Conservation (phyloP, 495 filamentous ascomycete species). For the Neurospora sp. region DNA sequence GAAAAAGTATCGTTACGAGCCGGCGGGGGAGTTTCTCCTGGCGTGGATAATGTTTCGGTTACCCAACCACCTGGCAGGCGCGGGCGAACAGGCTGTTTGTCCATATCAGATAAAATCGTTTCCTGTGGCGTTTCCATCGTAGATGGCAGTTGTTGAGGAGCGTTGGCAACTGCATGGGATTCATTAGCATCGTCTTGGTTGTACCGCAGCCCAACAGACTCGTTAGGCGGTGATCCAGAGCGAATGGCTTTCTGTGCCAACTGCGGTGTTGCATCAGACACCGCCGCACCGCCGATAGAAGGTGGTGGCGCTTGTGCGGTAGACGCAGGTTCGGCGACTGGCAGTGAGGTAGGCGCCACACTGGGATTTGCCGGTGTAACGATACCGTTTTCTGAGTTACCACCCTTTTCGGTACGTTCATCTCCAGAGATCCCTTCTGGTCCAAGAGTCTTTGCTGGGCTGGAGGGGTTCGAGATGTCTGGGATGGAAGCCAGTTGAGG, state of each 20-base stretch:
- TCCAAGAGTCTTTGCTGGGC: background rate
- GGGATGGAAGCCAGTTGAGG: slow-evolving; percentile 2
- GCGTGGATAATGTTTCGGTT: slow-evolving; percentile 40
- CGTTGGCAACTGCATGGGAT: background rate
- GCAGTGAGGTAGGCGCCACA: background rate
- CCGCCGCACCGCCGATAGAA: background rate
- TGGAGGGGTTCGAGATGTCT: background rate
- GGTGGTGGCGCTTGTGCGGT: background rate
- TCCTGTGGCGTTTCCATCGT: slow-evolving; percentile 10
- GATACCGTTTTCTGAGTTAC: background rate
- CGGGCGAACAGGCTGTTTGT: slow-evolving; percentile 41
- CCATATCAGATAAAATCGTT: slow-evolving; percentile 9
- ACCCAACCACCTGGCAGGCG: slow-evolving; percentile 57
- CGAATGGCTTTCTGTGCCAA: background rate
- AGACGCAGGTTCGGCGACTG: background rate
- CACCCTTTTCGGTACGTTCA: background rate
- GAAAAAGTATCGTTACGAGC: slow-evolving; percentile 3
- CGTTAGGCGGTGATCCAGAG: slow-evolving; percentile 2
- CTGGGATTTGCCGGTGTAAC: background rate
- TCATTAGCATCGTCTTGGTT: slow-evolving; percentile 4
- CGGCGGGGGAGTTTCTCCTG: slow-evolving; percentile 16
- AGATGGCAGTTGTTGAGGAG: slow-evolving; percentile 6
- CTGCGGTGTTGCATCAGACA: slow-evolving; percentile 4
- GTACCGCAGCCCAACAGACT: slow-evolving; percentile 4
- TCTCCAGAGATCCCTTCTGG: background rate